phyloP scores from a whole-genome alignment of 2,329 filamentous ascomycete genomes.

The Metarhizium robertsii region DNA sequence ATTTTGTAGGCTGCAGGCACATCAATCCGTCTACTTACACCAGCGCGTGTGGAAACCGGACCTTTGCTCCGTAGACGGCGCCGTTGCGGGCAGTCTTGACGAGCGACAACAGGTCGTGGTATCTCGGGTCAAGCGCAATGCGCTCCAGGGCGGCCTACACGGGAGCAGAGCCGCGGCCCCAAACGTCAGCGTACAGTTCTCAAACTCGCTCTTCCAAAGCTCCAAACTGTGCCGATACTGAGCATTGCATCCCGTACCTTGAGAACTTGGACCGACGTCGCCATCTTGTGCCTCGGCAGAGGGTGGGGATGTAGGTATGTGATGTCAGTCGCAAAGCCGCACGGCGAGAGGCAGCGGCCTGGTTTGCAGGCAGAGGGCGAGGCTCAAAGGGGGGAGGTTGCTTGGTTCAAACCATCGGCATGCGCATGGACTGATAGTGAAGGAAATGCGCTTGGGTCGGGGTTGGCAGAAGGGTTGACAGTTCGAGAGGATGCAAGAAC shows the following conservation, averaged over 20 bases:
- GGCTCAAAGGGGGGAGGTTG: background rate
- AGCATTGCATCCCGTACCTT: slow-evolving; percentile 14
- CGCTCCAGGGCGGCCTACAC: slow-evolving; percentile 61
- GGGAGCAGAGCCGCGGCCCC: background rate
- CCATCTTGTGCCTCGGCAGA: slow-evolving; percentile 18
- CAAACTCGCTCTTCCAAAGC: background rate
- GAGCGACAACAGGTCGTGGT: slow-evolving; percentile 76
- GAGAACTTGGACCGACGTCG: slow-evolving; percentile 17
- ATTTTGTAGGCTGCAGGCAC: background rate
- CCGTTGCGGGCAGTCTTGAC: slow-evolving; percentile 95
- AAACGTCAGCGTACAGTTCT: background rate
- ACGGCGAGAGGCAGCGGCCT: background rate
- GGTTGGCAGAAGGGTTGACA: background rate
- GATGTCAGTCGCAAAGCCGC: background rate
- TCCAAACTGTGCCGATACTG: background rate
- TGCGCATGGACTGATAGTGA: background rate
- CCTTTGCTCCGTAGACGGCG: slow-evolving; percentile 91
- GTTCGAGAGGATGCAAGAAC: background rate
- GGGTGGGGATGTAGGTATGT: background rate
- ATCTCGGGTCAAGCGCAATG: slow-evolving; percentile 70
- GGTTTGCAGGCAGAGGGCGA: background rate
- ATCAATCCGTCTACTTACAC: slow-evolving; percentile 42
- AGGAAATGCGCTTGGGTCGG: background rate
- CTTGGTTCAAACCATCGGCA: background rate
- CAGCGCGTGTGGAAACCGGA: slow-evolving; percentile 94